Conservation (phyloP, 768 basidiomycete species). For the Mycena floridula region DNA sequence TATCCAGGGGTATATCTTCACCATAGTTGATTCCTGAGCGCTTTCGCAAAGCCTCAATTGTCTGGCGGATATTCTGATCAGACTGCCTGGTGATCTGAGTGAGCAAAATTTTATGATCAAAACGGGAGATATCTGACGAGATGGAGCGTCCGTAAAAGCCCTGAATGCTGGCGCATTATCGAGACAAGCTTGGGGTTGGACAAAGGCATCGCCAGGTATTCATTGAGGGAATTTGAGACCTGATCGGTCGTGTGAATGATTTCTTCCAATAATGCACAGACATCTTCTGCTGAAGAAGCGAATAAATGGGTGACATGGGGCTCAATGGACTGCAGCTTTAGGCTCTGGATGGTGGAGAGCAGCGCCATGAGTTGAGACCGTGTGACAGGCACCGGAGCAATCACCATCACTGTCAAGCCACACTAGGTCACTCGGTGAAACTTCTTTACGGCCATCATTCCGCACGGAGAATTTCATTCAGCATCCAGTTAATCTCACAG, state of each 20-base stretch:
- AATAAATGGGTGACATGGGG: slow-evolving; percentile 38
- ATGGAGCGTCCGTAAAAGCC: slow-evolving; percentile 44
- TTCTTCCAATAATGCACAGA: slow-evolving; percentile 40
- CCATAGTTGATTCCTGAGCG: slow-evolving; percentile 47
- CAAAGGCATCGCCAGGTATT: slow-evolving; percentile 43
- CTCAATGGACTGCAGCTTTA: slow-evolving; percentile 30
- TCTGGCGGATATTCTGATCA: slow-evolving; percentile 45
- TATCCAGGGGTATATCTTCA: slow-evolving; percentile 56
- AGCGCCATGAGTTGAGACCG: no score
- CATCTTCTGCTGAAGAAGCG: slow-evolving; percentile 32
- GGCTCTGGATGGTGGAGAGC: slow-evolving; percentile 37
- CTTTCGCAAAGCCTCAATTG: slow-evolving; percentile 39
- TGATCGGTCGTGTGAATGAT: slow-evolving; percentile 47
- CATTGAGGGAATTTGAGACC: slow-evolving; percentile 46
- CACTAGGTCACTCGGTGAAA: no score
- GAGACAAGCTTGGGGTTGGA: slow-evolving; percentile 65
- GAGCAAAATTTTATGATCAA: slow-evolving; percentile 6
- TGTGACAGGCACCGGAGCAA: no score
- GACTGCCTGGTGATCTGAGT: slow-evolving; percentile 31
- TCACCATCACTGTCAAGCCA: no score
- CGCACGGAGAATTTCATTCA: no score
- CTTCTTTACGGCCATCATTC: no score
- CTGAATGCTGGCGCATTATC: slow-evolving; percentile 57
- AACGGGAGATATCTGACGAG: slow-evolving; percentile 32
- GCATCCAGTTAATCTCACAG: no score